Conservation (phyloP, 2,329 filamentous ascomycete genomes). For the Pseudovirgaria hyperparasitica region DNA sequence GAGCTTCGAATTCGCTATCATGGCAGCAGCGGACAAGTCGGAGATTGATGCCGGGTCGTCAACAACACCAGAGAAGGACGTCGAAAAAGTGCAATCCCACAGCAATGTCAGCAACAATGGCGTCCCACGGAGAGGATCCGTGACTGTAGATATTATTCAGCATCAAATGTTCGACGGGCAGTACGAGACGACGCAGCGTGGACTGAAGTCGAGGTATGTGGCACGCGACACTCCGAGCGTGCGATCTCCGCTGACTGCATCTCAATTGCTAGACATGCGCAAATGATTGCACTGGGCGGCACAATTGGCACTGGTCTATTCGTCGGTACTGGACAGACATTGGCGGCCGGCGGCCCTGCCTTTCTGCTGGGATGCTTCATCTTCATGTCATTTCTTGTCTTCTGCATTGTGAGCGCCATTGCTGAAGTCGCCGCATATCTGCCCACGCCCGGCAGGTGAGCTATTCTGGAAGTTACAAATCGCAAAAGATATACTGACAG, state of each 20-base stretch:
- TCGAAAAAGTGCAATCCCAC: too few species aligned
- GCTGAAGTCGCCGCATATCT: constrained; percentile 47
- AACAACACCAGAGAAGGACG: too few species aligned
- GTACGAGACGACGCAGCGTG: constrained; percentile 25
- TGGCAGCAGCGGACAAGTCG: too few species aligned
- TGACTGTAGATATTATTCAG: too few species aligned
- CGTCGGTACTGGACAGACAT: constrained; percentile 26
- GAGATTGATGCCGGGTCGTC: too few species aligned
- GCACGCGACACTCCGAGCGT: neutral
- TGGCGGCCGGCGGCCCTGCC: constrained; percentile 27
- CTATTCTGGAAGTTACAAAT: constrained; percentile 2
- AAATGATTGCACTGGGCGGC: constrained; percentile 21
- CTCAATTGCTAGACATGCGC: constrained; percentile 13
- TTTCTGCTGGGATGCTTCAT: constrained; percentile 33
- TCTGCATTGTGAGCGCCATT: constrained; percentile 36
- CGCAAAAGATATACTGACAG: neutral
- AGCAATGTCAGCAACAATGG: too few species aligned
- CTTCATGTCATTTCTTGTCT: constrained; percentile 33
- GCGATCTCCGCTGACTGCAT: constrained; percentile 1
- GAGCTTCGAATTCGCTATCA: too few species aligned
- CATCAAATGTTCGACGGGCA: constrained; percentile 18
- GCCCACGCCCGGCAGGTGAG: constrained; percentile 38
- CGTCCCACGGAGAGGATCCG: neutral
- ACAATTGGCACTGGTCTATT: constrained; percentile 22
- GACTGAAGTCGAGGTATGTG: constrained; percentile 23